Evolutionary conservation across 2,329 filamentous ascomycete genomes (phyloP).

Genomic region (Claviceps purpurea): DNA sequence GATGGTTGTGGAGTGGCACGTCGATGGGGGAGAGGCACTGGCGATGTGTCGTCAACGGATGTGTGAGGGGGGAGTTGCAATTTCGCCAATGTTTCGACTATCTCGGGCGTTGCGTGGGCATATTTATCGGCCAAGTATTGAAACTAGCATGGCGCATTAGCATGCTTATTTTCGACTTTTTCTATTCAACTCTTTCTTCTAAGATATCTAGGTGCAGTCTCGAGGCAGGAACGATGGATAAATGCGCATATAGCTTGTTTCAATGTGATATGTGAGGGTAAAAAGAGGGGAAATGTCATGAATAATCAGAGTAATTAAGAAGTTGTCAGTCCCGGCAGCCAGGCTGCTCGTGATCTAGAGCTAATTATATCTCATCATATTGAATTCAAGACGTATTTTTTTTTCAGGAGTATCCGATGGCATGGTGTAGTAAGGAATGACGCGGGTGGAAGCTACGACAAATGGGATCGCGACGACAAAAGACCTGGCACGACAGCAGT

Average conservation of each 20-base stretch:
- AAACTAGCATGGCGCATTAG: constrained; percentile 32
- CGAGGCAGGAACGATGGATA: neutral
- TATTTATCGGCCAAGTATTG: constrained; percentile 55
- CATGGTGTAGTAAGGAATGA: constrained; percentile 1
- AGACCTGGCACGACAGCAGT: neutral
- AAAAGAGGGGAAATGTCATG: constrained; percentile 8
- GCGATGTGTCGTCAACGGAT: constrained; percentile 32
- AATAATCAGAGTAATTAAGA: constrained; percentile 16
- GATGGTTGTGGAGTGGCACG: constrained; percentile 26
- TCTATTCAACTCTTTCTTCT: neutral
- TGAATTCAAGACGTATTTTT: constrained; percentile 10
- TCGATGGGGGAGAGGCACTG: constrained; percentile 42
- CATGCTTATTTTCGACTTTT: neutral
- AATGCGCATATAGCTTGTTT: neutral
- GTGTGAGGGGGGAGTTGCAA: constrained; percentile 48
- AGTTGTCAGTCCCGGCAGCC: constrained; percentile 45
- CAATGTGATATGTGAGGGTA: neutral
- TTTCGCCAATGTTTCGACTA: constrained; percentile 52
- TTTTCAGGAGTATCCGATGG: neutral
- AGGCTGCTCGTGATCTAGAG: constrained; percentile 69
- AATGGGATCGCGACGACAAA: neutral
- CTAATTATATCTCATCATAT: constrained; percentile 43
- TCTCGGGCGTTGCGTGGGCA: constrained; percentile 50
- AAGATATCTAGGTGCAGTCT: neutral
- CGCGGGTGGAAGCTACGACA: neutral